A percentile compares a stretch with the other conserved stretches of the same genome.
Evolutionary conservation across 345 rosid species (phyloP).

Genomic region (Murraya paniculata): DNA sequence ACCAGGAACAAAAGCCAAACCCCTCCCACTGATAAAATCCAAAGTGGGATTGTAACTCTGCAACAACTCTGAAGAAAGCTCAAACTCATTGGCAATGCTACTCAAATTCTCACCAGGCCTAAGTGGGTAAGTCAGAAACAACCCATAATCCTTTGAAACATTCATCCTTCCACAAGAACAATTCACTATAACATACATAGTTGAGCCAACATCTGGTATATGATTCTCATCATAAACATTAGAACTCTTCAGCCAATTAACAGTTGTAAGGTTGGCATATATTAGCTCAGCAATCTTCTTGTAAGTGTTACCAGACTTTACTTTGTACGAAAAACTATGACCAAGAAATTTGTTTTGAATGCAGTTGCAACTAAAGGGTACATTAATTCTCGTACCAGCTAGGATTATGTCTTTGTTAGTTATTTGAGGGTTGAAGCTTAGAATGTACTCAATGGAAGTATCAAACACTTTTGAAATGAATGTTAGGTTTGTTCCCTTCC

Average conservation of each 20-base stretch:
- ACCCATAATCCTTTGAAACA: slow-evolving; percentile 39
- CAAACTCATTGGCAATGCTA: slow-evolving; percentile 21
- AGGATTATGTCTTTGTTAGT: background rate
- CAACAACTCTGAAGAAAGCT: slow-evolving; percentile 16
- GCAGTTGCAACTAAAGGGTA: slow-evolving; percentile 6
- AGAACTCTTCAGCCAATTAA: slow-evolving; percentile 24
- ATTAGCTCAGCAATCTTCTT: background rate
- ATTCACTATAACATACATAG: slow-evolving; percentile 43
- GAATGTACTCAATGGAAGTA: slow-evolving; percentile 23
- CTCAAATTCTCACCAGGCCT: slow-evolving; percentile 29
- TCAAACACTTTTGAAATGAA: slow-evolving; percentile 32
- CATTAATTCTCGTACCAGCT: background rate
- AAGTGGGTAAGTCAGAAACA: slow-evolving; percentile 43
- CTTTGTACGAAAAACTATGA: background rate
- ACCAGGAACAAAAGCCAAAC: slow-evolving; percentile 11
- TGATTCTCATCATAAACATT: background rate
- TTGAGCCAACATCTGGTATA: background rate
- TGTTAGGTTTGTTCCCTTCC: slow-evolving; percentile 35
- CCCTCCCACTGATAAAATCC: background rate
- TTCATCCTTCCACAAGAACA: slow-evolving; percentile 44
- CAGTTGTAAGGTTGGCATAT: slow-evolving; percentile 33
- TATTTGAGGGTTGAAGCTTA: slow-evolving; percentile 5
- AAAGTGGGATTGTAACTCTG: background rate
- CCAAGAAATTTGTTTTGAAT: background rate
- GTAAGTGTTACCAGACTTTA: slow-evolving; percentile 4